Percentiles rank a stretch among this genome's conserved stretches.
Evolutionary conservation across 169 alveolate species (phyloP).

Genomic region (Eimeria brunetti): DNA sequence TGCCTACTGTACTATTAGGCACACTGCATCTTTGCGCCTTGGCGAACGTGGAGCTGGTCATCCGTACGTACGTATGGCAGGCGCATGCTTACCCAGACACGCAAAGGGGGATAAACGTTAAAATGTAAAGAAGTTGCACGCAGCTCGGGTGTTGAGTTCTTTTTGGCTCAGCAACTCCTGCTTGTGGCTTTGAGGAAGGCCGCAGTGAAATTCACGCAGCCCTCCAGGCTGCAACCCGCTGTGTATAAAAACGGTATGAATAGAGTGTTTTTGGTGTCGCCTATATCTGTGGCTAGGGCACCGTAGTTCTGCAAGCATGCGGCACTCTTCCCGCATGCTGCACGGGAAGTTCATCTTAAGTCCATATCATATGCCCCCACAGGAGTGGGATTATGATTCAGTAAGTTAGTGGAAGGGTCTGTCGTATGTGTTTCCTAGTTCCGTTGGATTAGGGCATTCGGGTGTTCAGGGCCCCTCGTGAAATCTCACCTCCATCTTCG

Average conservation of each 20-base stretch:
- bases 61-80: background rate
- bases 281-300: background rate
- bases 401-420: background rate
- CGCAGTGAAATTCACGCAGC: background rate
- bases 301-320: background rate
- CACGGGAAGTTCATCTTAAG: too few relatives aligned
- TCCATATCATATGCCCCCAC: too few relatives aligned
- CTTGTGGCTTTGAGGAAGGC: background rate
- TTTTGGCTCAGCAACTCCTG: background rate
- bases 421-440: background rate
- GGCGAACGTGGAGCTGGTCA: background rate
- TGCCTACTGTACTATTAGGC: background rate
- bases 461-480: background rate
- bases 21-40: background rate
- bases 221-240: background rate
- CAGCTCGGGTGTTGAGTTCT: background rate
- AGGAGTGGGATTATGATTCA: too few relatives aligned
- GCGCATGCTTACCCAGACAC: background rate
- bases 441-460: background rate
- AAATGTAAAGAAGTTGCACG: background rate
- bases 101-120: background rate
- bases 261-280: too few relatives aligned
- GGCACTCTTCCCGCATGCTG: too few relatives aligned
- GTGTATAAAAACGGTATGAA: too few relatives aligned
- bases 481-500: background rate